These are phyloP conservation scores for Thelephora terrestris DNA, from an alignment of 1,284 basidiomycete species.

Conservation along the genomic window DNA sequence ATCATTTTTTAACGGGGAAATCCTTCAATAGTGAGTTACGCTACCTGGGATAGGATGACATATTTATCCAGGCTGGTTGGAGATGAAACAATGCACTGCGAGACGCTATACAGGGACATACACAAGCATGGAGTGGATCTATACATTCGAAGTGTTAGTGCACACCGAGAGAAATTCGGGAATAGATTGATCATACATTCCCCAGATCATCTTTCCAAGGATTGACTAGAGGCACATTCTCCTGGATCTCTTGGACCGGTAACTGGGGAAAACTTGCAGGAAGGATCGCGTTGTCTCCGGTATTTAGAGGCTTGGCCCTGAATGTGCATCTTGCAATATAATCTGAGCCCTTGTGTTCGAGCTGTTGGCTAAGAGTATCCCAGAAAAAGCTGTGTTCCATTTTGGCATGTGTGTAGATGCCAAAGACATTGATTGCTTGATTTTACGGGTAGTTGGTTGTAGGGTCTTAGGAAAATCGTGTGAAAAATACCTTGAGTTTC, in stretches of 20 bases:
- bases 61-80: conserved; percentile 51
- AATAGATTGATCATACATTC: conserved; percentile 8
- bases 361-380: conserved; percentile 43
- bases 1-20: neutral
- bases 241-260: conserved; percentile 4
- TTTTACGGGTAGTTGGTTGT: no score
- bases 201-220: conserved; percentile 32
- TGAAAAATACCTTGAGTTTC: conserved; percentile 56
- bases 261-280: conserved; percentile 21
- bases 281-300: conserved; percentile 32
- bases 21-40: no score
- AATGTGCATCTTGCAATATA: conserved; percentile 40
- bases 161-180: neutral
- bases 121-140: conserved; percentile 51
- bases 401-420: conserved; percentile 53
- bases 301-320: conserved; percentile 23
- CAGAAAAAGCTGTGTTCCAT: conserved; percentile 40
- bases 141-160: neutral
- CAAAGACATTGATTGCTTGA: conserved; percentile 47
- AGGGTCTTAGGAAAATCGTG: no score
- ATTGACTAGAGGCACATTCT: conserved; percentile 12
- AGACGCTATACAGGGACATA: no score
- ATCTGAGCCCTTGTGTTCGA: conserved; percentile 41
- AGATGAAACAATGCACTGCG: neutral
- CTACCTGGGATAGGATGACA: conserved; percentile 49